Evolutionary conservation across 2,329 filamentous ascomycete genomes (phyloP), one percentile per base, ranked within the genome.

Genomic region (Aspergillus japonicus): DNA sequence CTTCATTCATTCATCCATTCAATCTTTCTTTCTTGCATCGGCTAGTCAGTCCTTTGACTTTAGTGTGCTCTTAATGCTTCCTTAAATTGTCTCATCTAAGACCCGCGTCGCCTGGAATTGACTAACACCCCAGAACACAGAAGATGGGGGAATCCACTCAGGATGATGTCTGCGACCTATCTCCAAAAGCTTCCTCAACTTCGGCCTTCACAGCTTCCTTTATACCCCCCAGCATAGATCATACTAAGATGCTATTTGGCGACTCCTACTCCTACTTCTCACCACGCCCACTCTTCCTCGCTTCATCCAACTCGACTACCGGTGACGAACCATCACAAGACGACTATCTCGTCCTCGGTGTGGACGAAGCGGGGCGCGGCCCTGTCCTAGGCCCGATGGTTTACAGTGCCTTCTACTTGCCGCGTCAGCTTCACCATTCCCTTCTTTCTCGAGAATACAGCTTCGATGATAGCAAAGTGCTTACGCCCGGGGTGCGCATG

Each of bases 401-500:
- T 55, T 88, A 88, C 73, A 84, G 81, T 52, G 79, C 86, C 35
- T 90, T 96, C 65, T 96, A 96, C 54, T 76, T 91, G 2, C 83
- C 87, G 0, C 80, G 87, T 29, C 85, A 88, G 26, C 73, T 82
- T 39, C 84, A 88, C 63, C 87, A 89, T 71, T 83, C 89, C 1
- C 86, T 97, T 29, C 87, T 98, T 23, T 89, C 91, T 54, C 78
- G 85, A 39, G 86, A 87, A 4, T 89, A 96, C 80, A 90, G 89
- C 80, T 97, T 97, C 78, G 90, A 97, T 81, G 94, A 98, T 81
- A 96, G 90, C 74, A 98, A 98, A 79, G 91, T 92, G 5, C 86
- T 98, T 44, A 96, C 90, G 0, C 86, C 93, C 0, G 80, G 82
- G n/a, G 86, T 94, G 42, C 91, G 94, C 64, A 88, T 90, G 14